Evolutionary conservation across 768 basidiomycete species (phyloP).

Genomic region (Punctularia strigosozonata): DNA sequence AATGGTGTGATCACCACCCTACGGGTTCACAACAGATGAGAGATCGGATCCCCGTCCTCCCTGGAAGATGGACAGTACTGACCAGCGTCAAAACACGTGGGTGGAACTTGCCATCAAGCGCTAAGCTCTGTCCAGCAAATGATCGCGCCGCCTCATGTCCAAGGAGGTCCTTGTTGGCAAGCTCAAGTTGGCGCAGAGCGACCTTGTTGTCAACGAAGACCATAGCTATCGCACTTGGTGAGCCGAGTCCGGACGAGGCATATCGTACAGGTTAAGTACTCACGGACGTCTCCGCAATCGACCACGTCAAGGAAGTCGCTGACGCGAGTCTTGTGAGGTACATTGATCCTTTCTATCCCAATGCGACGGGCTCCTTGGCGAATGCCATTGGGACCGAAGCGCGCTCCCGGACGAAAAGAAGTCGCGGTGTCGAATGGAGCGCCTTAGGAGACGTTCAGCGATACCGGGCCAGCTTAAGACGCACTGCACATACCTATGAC

Average conservation of each 20-base stretch:
- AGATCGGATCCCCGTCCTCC: not conserved
- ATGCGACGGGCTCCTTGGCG: conserved; percentile 20
- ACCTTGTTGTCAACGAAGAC: conserved; percentile 17
- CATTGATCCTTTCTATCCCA: conserved; percentile 18
- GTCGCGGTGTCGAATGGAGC: conserved; percentile 22
- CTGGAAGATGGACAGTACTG: not conserved
- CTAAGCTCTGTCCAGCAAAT: conserved; percentile 11
- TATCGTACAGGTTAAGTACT: conserved; percentile 3
- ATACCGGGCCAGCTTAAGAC: not conserved
- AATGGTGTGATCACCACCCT: conserved; percentile 21
- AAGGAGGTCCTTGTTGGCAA: conserved; percentile 15
- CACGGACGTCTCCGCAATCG: conserved; percentile 21
- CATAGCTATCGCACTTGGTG: conserved; percentile 10
- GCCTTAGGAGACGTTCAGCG: conserved; percentile 8
- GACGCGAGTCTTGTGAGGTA: conserved; percentile 15
- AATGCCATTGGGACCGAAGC: conserved; percentile 22
- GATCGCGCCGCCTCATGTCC: conserved; percentile 8
- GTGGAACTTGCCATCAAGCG: conserved; percentile 22
- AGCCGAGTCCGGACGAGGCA: not conserved
- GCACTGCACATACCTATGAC: conserved; percentile 10
- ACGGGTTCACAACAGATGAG: not conserved
- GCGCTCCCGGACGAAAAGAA: conserved; percentile 19
- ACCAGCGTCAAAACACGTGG: conserved; percentile 21
- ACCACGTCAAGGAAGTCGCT: conserved; percentile 16
- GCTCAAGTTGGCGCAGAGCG: conserved; percentile 20